Evolutionary conservation across 1,139 yeast species (phyloP), one percentile per base, ranked within the genome.

Genomic region (Nakaseomyces nivariensis): DNA sequence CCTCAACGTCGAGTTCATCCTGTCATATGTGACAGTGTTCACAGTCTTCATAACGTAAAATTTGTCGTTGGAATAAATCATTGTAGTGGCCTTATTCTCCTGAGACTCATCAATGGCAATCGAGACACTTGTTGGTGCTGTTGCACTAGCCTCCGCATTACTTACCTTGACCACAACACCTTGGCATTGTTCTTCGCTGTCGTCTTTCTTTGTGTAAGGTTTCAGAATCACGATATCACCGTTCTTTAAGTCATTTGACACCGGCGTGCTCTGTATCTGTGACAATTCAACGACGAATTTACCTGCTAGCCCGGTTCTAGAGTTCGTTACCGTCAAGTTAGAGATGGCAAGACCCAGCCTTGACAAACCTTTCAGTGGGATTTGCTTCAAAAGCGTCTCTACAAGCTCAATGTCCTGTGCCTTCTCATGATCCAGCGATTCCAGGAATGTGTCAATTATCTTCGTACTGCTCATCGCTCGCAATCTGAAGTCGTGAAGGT

Each of bases 241-340:
- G 22, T 32, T 33, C 37, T 34, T 32, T 31, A 43, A 25, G 25
- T 43, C 46, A 13, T 24, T 43, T 4, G 32, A 25, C 17, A 32
- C 38, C 17, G 46, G 38, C 10, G 46, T 43, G 22, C 37, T 33
- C 29, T 43, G 37, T 24, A 24, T 17, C 37, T 43, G 37, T 13
- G 46, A 10, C 25, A 43, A 67, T 53, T 88, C 95, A 8, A 87
- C 44, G 60, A 41, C 86, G 68, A 11, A 81, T 72, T 59, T 85
- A 4, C 96, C 96, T 4, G 90, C 95, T 24, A 87, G 69, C 0
- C 96, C 96, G 0, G 92, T 84, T 49, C 84, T 72, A 4, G 85
- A 67, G 51, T 80, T 79, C 13, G 76, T 75, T 13, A 85, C 70
- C 1, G 71, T 66, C 49, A 90, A 70, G 64, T 89, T 86, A 45